These are phyloP conservation scores for Endothia cerciana DNA, from an alignment of 2,329 filamentous ascomycete species.

Conservation along the genomic window DNA sequence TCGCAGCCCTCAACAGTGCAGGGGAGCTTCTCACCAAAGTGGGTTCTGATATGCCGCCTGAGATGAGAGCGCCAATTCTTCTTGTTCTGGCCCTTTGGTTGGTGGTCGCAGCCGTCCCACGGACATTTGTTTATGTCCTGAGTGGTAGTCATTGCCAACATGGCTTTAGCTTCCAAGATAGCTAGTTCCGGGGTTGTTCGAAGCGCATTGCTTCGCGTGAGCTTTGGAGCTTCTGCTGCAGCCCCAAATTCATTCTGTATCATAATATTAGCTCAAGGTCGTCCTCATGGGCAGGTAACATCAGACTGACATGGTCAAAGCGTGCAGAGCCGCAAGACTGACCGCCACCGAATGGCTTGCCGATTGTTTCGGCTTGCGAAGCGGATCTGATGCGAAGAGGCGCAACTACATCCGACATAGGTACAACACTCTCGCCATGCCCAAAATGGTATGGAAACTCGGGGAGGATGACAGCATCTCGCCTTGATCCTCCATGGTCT, in stretches of 20 bases:
- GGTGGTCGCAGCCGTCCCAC: not conserved
- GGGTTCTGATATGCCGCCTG: slow-evolving; percentile 11
- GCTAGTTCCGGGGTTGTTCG: not conserved
- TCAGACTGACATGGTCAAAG: not conserved
- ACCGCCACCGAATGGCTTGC: not conserved
- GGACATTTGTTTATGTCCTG: not conserved
- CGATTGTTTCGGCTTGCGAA: not conserved
- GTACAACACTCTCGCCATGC: not conserved
- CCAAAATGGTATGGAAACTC: not conserved
- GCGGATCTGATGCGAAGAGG: not conserved
- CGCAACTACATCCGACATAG: not conserved
- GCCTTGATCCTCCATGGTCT: not conserved
- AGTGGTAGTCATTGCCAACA: too few relatives aligned
- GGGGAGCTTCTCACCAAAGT: slow-evolving; percentile 15
- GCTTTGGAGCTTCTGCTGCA: not conserved
- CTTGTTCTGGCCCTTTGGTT: not conserved
- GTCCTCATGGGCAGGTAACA: not conserved
- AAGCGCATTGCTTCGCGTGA: not conserved
- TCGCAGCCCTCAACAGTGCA: not conserved
- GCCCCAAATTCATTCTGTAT: not conserved
- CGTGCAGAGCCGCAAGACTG: not conserved
- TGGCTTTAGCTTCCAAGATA: not conserved
- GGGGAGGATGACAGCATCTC: not conserved
- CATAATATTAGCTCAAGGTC: not conserved
- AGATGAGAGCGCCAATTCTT: slow-evolving; percentile 9